phyloP scores from a whole-genome alignment of 2,329 filamentous ascomycete genomes.

The Ophiostoma sp. region DNA sequence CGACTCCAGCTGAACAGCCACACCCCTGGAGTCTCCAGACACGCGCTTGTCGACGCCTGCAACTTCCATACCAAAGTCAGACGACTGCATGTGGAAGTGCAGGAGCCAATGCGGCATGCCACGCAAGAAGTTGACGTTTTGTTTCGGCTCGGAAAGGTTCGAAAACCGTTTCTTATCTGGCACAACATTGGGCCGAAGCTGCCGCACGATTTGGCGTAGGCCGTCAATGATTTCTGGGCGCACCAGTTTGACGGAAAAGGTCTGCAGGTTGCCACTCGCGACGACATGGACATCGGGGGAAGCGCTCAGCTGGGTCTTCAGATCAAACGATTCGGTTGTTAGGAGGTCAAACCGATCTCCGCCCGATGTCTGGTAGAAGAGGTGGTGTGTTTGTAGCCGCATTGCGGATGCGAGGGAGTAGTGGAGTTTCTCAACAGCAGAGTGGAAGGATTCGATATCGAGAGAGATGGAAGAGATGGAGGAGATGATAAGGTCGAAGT shows the following conservation, averaged over 20 bases:
- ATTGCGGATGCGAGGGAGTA: conserved; percentile 81
- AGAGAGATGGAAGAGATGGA: conserved; percentile 90
- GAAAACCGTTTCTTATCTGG: conserved; percentile 54
- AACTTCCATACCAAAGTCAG: conserved; percentile 83
- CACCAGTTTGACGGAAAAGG: conserved; percentile 82
- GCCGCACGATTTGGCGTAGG: conserved; percentile 81
- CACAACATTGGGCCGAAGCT: conserved; percentile 67
- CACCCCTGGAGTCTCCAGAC: conserved; percentile 72
- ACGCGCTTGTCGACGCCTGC: conserved; percentile 82
- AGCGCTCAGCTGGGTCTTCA: conserved; percentile 79
- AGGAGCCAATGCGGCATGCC: conserved; percentile 78
- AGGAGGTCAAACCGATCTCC: conserved; percentile 81
- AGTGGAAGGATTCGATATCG: conserved; percentile 94
- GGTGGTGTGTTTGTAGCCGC: conserved; percentile 74
- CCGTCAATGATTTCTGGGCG: conserved; percentile 90
- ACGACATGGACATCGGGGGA: conserved; percentile 80
- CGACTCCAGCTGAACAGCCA: conserved; percentile 79
- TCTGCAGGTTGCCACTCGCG: conserved; percentile 72
- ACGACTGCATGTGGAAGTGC: conserved; percentile 76
- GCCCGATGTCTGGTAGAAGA: conserved; percentile 89
- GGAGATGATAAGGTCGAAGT: conserved; percentile 92
- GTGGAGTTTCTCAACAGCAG: conserved; percentile 72
- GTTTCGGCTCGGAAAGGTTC: conserved; percentile 43
- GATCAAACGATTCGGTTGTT: conserved; percentile 78
- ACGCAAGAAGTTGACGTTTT: conserved; percentile 66